A percentile compares a stretch with the other conserved stretches of the same genome.
Conservation (phyloP, 1,284 basidiomycete genomes). For the Marasmius tenuissimus region DNA sequence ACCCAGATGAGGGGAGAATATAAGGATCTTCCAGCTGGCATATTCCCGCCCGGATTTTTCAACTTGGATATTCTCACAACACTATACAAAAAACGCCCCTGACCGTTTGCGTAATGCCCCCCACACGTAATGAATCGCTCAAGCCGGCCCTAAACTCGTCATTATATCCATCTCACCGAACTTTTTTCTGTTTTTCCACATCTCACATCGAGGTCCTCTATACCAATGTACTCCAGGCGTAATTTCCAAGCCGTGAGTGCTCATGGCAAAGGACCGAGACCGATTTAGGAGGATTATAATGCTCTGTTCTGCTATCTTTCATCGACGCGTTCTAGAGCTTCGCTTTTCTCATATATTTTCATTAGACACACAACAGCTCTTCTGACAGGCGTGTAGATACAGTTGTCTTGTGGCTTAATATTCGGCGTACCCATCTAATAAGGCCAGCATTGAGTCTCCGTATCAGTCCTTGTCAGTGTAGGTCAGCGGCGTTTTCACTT, state of each 20-base stretch:
- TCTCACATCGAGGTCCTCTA: constrained; percentile 46
- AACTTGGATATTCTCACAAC: not conserved
- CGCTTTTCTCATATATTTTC: constrained; percentile 65
- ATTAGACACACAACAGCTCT: not conserved
- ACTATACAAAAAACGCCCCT: not conserved
- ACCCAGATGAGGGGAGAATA: constrained; percentile 9
- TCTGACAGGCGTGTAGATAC: too few relatives aligned
- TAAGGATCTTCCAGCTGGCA: not conserved
- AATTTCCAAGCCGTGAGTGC: constrained; percentile 43
- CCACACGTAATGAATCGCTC: not conserved
- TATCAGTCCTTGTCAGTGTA: too few relatives aligned
- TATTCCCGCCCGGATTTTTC: not conserved
- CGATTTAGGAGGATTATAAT: constrained; percentile 67
- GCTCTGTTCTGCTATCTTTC: constrained; percentile 42
- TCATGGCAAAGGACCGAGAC: constrained; percentile 80
- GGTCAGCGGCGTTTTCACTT: too few relatives aligned
- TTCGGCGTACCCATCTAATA: too few relatives aligned
- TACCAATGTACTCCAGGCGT: constrained; percentile 64
- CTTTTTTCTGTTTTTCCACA: constrained; percentile 28
- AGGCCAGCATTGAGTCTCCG: too few relatives aligned
- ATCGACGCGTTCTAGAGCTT: constrained; percentile 46
- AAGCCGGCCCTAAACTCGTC: constrained; percentile 33
- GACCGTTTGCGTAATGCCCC: not conserved
- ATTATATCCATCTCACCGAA: not conserved
- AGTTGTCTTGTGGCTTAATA: too few relatives aligned